phyloP scores from a whole-genome alignment of 202 grass and related monocot species.

The Digitaria exilis region DNA sequence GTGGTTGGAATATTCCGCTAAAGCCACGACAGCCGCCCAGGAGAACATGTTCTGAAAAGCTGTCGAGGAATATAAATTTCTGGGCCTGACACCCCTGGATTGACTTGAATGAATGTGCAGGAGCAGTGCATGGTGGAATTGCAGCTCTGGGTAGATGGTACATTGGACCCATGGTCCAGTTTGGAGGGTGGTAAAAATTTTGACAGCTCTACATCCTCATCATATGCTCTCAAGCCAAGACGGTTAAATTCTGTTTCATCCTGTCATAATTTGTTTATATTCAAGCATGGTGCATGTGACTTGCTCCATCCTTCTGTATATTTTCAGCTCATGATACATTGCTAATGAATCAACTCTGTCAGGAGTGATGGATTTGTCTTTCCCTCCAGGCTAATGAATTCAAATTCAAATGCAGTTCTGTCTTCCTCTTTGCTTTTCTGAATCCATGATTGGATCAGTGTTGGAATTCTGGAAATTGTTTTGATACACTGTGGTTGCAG shows the following conservation, averaged over 20 bases:
- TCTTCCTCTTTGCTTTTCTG: neutral
- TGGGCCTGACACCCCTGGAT: constrained; percentile 23
- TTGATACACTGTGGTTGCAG: constrained; percentile 15
- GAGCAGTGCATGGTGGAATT: constrained; percentile 43
- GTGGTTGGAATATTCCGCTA: constrained; percentile 55
- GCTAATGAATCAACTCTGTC: neutral
- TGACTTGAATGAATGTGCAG: constrained; percentile 50
- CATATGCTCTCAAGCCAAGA: neutral
- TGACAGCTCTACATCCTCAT: neutral
- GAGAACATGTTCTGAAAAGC: constrained; percentile 58
- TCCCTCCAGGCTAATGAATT: neutral
- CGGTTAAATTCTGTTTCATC: neutral
- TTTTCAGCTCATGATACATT: neutral
- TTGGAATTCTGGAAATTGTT: constrained; percentile 12
- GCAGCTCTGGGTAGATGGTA: constrained; percentile 19
- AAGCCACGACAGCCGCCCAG: constrained; percentile 32
- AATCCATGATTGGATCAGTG: neutral
- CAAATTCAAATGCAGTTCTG: neutral
- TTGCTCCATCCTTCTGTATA: neutral
- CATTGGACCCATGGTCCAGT: neutral
- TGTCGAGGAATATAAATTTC: constrained; percentile 44
- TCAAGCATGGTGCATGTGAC: neutral
- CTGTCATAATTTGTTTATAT: neutral
- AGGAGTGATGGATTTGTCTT: neutral
- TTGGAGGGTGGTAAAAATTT: constrained; percentile 4